Conservation (phyloP, 306 rosid genomes). For the Lagenaria siceraria region DNA sequence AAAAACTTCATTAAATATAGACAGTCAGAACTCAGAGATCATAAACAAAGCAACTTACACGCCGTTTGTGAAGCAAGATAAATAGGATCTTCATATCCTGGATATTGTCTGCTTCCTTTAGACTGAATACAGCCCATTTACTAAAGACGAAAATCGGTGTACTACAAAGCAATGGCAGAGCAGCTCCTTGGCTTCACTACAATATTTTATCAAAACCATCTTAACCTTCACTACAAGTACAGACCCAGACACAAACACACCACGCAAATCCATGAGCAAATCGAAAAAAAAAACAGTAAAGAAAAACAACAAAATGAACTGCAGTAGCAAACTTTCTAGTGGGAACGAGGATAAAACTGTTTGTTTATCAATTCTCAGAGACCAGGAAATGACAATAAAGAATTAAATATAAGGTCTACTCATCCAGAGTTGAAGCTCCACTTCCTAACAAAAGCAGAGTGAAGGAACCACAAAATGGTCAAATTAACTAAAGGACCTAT, state of each 20-base stretch:
- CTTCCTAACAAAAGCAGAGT: neutral
- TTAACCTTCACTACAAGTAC: slow-evolving; percentile 28
- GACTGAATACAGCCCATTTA: slow-evolving; percentile 80
- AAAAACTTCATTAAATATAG: neutral
- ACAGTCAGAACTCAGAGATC: neutral
- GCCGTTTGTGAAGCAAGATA: slow-evolving; percentile 69
- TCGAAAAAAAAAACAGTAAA: neutral
- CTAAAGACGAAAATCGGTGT: slow-evolving; percentile 7
- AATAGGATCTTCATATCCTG: slow-evolving; percentile 44
- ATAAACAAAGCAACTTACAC: slow-evolving; percentile 37
- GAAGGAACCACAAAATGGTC: neutral
- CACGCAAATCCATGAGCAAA: slow-evolving; percentile 17
- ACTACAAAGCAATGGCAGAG: slow-evolving; percentile 3
- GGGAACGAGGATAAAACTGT: neutral
- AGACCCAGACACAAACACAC: slow-evolving; percentile 19
- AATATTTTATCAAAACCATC: slow-evolving; percentile 31
- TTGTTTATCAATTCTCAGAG: neutral
- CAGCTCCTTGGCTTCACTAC: slow-evolving; percentile 30
- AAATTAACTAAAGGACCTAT: neutral
- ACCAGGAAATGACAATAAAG: neutral
- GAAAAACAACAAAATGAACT: neutral
- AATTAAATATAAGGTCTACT: neutral
- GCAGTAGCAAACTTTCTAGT: neutral
- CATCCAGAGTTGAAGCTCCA: neutral
- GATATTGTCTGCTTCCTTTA: slow-evolving; percentile 27